Base-by-base conservation (phyloP, 805 yeast species). In the Metschnikowia arizonensis region DNA sequence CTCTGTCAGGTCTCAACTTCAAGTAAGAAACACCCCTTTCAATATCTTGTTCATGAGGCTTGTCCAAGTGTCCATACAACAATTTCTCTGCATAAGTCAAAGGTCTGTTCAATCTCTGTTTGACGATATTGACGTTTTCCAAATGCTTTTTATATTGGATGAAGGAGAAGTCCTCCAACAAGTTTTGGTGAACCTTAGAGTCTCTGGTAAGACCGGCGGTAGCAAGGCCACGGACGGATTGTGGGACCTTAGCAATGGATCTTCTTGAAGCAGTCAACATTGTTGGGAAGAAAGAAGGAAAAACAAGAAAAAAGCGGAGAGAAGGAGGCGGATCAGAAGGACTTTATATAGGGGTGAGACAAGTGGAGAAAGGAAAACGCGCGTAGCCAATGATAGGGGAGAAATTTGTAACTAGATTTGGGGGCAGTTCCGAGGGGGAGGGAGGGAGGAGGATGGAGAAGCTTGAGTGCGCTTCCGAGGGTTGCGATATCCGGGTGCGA, bases 1-100 rank as follows among this genome's bases (percentile, higher is more conserved):
- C 97, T 69, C 98, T 82, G 69, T 90, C 98, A 45, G 98, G 98
- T 73, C 95, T 84, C 65, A 91, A 79, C 73, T 91, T 91, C 69
- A 90, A 78, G 74, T 91, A 91, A 40, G 93, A 84, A 47, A 81
- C 79, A 64, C 98, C 97, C 68, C 98, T 84, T 61, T 77, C 76
- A 58, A 85, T 81, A 54, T 85, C 83, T 71, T 88, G 88, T 56
- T 80, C 89, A 59, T 85, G 90, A 52, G 97, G 97, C 62, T 91
- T 81, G 63, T 86, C 96, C 67, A 91, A 79, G 74, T 91, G 98
- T 54, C 96, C 91, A 73, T 91, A 93, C 56, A 91, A 77, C 56
- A 91, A 81, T 77, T 91, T 91, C 76, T 91, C 98, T 53, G 97
- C 97, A 63, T 88, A 83, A 44, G 98, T 91, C 61, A 91, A 78